These are phyloP conservation scores for Trichocladium uniseriatum DNA, from an alignment of 495 filamentous ascomycete genomes.

Conservation along the genomic window DNA sequence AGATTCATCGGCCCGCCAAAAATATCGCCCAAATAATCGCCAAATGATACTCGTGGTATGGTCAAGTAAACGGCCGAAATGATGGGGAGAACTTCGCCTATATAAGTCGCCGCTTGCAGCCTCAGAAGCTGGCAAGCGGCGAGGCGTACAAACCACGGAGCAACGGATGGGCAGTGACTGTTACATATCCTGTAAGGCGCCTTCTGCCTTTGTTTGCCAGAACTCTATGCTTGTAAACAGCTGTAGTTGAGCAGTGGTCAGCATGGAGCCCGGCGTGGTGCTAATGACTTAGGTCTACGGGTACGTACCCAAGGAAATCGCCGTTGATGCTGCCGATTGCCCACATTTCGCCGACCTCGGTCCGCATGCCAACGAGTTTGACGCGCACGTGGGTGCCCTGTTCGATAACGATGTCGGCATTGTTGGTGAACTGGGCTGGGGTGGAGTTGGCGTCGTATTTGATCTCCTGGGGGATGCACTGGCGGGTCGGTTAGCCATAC, in stretches of 20 bases:
- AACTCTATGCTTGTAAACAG: slow-evolving; percentile 9
- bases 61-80: no score
- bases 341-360: slow-evolving; percentile 86
- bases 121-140: no score
- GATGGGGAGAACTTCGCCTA: no score
- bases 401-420: slow-evolving; percentile 88
- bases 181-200: no score
- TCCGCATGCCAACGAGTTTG: slow-evolving; percentile 85
- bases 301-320: slow-evolving; percentile 49
- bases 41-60: no score
- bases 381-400: slow-evolving; percentile 86
- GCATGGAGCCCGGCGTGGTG: background rate
- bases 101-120: no score
- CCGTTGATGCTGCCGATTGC: slow-evolving; percentile 97
- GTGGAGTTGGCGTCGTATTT: slow-evolving; percentile 88
- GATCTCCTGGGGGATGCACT: slow-evolving; percentile 89
- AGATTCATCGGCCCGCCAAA: no score
- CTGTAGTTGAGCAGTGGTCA: background rate
- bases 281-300: background rate
- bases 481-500: slow-evolving; percentile 11
- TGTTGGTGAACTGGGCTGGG: slow-evolving; percentile 73
- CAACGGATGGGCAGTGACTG: no score
- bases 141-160: no score
- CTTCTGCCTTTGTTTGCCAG: background rate
- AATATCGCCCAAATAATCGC: no score